Percentiles rank a stretch among this genome's conserved stretches.
Evolutionary conservation across 2,329 filamentous ascomycete genomes (phyloP).

Genomic region (Beauveria rudraprayagi): DNA sequence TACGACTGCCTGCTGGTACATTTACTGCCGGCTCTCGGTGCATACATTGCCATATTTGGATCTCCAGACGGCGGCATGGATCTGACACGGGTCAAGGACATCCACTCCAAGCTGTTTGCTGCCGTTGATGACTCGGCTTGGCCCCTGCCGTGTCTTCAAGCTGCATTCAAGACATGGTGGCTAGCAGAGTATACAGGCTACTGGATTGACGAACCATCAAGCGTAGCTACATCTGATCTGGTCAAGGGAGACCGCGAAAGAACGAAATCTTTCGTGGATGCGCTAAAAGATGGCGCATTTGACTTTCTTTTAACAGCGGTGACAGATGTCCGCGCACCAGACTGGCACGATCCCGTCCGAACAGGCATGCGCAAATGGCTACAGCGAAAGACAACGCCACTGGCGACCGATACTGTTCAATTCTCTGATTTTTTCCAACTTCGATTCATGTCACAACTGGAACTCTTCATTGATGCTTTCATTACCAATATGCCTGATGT

Average conservation of each 20-base stretch:
- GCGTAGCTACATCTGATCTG: constrained; percentile 54
- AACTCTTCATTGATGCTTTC: constrained; percentile 83
- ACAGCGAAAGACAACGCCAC: constrained; percentile 66
- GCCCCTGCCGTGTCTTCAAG: constrained; percentile 67
- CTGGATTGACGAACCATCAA: constrained; percentile 66
- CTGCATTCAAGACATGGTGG: constrained; percentile 77
- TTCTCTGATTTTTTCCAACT: constrained; percentile 67
- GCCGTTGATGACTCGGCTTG: constrained; percentile 61
- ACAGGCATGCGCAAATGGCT: constrained; percentile 75
- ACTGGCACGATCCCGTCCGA: constrained; percentile 84
- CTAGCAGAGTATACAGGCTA: constrained; percentile 86
- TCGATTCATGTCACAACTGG: constrained; percentile 70
- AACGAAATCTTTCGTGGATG: constrained; percentile 59
- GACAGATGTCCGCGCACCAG: constrained; percentile 68
- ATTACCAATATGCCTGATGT: constrained; percentile 94
- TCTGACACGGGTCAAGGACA: constrained; percentile 58
- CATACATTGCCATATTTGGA: constrained; percentile 69
- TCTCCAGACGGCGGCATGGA: constrained; percentile 64
- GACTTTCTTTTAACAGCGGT: constrained; percentile 85
- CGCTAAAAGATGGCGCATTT: constrained; percentile 81
- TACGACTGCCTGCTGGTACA: constrained; percentile 72
- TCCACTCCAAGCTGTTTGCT: constrained; percentile 62
- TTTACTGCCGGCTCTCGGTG: constrained; percentile 70
- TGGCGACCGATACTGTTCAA: constrained; percentile 58
- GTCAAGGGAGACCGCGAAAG: constrained; percentile 60